Conservation (phyloP, 83 land plant genomes). For the Picea mariana region DNA sequence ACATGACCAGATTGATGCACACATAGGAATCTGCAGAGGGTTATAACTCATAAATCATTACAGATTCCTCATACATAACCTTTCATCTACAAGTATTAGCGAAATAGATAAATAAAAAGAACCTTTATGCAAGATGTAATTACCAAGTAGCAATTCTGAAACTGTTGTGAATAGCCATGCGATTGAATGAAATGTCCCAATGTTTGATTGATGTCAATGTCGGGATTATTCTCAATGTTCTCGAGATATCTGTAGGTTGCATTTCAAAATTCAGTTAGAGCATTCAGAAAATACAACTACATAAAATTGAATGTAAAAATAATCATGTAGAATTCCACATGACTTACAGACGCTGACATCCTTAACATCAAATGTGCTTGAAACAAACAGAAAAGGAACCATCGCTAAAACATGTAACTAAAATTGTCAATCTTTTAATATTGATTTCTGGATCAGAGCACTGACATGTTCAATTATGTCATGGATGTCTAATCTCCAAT, state of each 20-base stretch:
- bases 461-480: background rate
- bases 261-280: background rate
- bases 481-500: too few relatives aligned
- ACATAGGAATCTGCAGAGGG: conserved; percentile 76
- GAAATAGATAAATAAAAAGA: background rate
- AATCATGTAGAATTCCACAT: background rate
- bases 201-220: conserved; percentile 59
- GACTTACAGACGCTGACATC: background rate
- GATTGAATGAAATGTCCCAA: conserved; percentile 69
- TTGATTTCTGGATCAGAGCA: background rate
- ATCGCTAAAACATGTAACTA: background rate
- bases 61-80: background rate
- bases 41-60: background rate
- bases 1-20: conserved; percentile 97
- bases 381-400: background rate
- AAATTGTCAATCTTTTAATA: background rate
- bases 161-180: conserved; percentile 78
- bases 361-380: background rate
- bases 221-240: conserved; percentile 60
- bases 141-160: conserved; percentile 87
- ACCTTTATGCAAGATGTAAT: conserved; percentile 9
- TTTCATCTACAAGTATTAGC: background rate
- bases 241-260: conserved; percentile 67
- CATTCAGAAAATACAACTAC: background rate
- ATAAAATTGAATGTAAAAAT: background rate